These are phyloP conservation scores for Pythium pyrilobum DNA, from an alignment of 352 stramenopile species.

Conservation along the genomic window DNA sequence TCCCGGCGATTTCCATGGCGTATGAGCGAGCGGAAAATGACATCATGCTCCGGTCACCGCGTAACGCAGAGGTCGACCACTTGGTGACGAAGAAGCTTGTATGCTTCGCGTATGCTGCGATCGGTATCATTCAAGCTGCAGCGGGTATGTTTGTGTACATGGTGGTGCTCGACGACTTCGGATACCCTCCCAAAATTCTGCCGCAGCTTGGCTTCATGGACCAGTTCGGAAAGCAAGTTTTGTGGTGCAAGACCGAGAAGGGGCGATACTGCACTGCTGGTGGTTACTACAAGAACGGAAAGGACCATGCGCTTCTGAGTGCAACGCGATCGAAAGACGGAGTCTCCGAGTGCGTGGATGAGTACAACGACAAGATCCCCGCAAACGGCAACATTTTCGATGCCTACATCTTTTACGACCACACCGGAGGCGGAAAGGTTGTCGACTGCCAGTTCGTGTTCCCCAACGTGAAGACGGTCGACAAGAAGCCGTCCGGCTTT, in stretches of 20 bases:
- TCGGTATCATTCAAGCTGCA: slow-evolving; percentile 85
- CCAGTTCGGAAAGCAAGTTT: slow-evolving; percentile 81
- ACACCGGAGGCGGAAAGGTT: slow-evolving; percentile 50
- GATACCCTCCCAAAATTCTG: slow-evolving; percentile 78
- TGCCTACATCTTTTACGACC: slow-evolving; percentile 79
- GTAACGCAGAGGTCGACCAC: slow-evolving; percentile 75
- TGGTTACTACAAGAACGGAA: slow-evolving; percentile 44
- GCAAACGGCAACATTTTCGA: slow-evolving; percentile 56
- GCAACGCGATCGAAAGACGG: slow-evolving; percentile 19
- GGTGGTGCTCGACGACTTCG: slow-evolving; percentile 87
- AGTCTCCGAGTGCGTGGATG: slow-evolving; percentile 27
- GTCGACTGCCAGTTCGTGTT: slow-evolving; percentile 80
- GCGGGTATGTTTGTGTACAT: slow-evolving; percentile 88
- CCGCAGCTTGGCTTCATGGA: slow-evolving; percentile 73
- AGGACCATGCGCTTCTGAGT: slow-evolving; percentile 29
- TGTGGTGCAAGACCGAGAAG: slow-evolving; percentile 70
- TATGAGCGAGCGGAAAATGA: slow-evolving; percentile 86
- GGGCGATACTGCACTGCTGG: slow-evolving; percentile 65
- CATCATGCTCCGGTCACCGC: slow-evolving; percentile 80
- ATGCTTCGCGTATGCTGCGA: slow-evolving; percentile 82
- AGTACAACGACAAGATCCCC: slow-evolving; percentile 51
- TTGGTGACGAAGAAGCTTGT: slow-evolving; percentile 91
- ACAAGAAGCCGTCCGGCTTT: slow-evolving; percentile 31
- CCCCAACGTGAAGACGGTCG: slow-evolving; percentile 55
- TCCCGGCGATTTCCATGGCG: slow-evolving; percentile 90